Evolutionary conservation across 805 yeast genomes (phyloP).

Genomic region (Myxozyma nipponensis): DNA sequence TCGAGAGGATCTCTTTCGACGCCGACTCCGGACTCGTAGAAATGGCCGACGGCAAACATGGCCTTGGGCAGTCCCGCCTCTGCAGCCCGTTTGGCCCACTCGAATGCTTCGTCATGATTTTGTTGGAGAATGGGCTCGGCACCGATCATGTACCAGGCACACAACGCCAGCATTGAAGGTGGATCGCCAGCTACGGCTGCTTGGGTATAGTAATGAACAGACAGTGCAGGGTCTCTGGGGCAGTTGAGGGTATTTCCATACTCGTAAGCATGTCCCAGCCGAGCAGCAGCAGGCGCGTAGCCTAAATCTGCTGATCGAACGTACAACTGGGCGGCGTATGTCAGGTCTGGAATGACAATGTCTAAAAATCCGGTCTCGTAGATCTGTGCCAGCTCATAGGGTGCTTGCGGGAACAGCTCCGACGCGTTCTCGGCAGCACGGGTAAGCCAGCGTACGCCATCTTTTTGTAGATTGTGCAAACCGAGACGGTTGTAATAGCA

Average conservation of each 20-base stretch:
- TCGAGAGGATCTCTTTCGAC: constrained; percentile 54
- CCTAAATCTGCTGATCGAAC: constrained; percentile 87
- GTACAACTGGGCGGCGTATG: constrained; percentile 80
- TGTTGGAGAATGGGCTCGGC: constrained; percentile 74
- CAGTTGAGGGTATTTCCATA: constrained; percentile 56
- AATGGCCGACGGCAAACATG: constrained; percentile 78
- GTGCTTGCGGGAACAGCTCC: constrained; percentile 86
- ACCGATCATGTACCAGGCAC: constrained; percentile 96
- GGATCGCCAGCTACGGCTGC: constrained; percentile 89
- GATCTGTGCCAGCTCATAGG: constrained; percentile 84
- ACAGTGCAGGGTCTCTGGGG: constrained; percentile 73
- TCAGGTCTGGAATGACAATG: constrained; percentile 74
- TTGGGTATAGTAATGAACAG: constrained; percentile 87
- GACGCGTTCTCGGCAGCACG: constrained; percentile 83
- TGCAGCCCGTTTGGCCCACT: constrained; percentile 92
- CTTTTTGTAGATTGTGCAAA: constrained; percentile 54
- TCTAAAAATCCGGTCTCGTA: constrained; percentile 82
- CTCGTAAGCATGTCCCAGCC: constrained; percentile 82
- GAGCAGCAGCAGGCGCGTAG: constrained; percentile 71
- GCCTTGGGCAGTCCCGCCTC: constrained; percentile 70
- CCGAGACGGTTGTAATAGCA: constrained; percentile 86
- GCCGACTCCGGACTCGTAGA: constrained; percentile 84
- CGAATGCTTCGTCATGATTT: constrained; percentile 82
- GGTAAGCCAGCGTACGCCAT: constrained; percentile 88
- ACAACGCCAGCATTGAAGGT: constrained; percentile 83